Evolutionary conservation across 2,329 filamentous ascomycete species (phyloP), one percentile per base, ranked within the genome.

Genomic region (Apiospora sp.): DNA sequence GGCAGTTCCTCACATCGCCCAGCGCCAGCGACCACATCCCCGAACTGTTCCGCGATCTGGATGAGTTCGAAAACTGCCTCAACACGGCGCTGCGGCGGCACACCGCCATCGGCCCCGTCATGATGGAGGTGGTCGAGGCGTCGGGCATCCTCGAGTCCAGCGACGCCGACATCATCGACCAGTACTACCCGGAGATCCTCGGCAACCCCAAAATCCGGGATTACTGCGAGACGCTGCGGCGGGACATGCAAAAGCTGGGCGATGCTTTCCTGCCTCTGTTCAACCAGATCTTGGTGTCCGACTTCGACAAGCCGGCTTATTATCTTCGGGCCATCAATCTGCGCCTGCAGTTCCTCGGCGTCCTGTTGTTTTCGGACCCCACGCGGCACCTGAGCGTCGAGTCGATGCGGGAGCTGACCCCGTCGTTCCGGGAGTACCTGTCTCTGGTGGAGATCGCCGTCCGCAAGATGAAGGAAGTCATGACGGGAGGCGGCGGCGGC

Each of bases 241-340:
- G 73, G 3, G 64, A 54, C 16, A 72, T 77, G 6, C 43, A 74
- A 13, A 67, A 69, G 12, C 69, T 83, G 0, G 77, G 81, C 37
- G 71, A 69, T 4, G 81, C 81, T 0, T 83, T 80, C n/a, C 68
- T 75, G 30, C 81, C 82, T 2, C 75, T 83, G 0, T 84, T 83
- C 71, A 76, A 80, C 61, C 73, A 71, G 1, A 77, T 79, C 34
- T 76, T 82, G 5, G 75, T 78, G 70, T 74, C 76, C 0, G 76
- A 81, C 4, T 7, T 72, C 5, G 74, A 76, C 16, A 80, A 80
- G 13, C 77, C 77, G 7, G 48, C 67, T 1, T 82, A 82, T 1
- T 82, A 82, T 51, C 71, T 81, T 0, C 75, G 76, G 46, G 82
- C 81, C 0, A 74, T 83, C n/a, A 78, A 82, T 41, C 75, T 83